Base-by-base conservation (phyloP, 306 rosid genomes). In the Dryas alaskensis region DNA sequence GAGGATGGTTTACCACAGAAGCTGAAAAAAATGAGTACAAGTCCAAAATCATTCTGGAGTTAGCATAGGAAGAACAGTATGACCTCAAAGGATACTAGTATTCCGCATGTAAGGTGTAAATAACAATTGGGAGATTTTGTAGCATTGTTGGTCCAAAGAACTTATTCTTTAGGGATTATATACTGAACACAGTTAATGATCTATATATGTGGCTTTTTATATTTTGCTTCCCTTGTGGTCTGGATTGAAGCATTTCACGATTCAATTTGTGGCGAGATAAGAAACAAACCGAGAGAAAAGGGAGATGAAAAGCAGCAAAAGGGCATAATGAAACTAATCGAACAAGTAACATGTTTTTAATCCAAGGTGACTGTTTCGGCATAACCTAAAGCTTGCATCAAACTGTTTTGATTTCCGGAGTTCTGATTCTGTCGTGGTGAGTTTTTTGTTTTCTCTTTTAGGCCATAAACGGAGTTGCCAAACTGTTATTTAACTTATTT, bases 1-100 rank as follows among this genome's bases (percentile, higher is more conserved):
- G 78, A 60, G 76, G 51, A 44, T 12, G 58, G 63, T 7, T 77
- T 46, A 60, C 45, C 73, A 54, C 60, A 68, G 52, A 53, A 74
- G 62, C 57, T 22, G 8, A 53, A 47, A 13, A 17, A 11, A 31
- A 8, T 40, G 16, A 59, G 48, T n/a, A 13, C 65, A 43, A 45
- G 54, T 59, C 59, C 49, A 10, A 60, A 60, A 60, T 52, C 14
- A 13, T 46, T 59, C 2, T 17, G 25, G 69, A 48, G 58, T 12
- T 69, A 10, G 45, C 75, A 49, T 50, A 4, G 49, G 22, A 40
- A 60, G 48, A 37, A 57, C 44, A 25, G 27, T 22, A 71, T 19
- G 49, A 17, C 49, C 16, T 71, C 17, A 6, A 7, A 43, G 53
- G 74, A 59, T 43, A 22, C 31, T 44, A 16, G 46, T 58, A 27